A percentile compares a stretch with the other conserved stretches of the same genome.
These are phyloP conservation scores for Seminavis robusta DNA, from an alignment of 108 stramenopile species.

Conservation along the genomic window DNA sequence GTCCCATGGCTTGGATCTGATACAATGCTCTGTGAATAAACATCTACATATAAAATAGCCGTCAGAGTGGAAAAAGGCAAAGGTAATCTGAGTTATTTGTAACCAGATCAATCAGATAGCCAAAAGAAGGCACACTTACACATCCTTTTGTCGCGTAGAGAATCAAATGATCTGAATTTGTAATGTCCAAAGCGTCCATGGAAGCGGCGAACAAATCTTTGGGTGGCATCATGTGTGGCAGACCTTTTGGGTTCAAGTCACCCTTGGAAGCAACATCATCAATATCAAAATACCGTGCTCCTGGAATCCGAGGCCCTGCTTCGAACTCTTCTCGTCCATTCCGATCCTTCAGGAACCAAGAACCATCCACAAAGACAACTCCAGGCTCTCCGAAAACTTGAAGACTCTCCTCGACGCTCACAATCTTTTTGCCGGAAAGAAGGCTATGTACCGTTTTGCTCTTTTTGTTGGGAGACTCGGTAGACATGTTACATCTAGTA, in stretches of 20 bases:
- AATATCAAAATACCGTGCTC: constrained; percentile 61
- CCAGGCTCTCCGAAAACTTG: no score
- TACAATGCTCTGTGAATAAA: constrained; percentile 65
- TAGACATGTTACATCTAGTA: no score
- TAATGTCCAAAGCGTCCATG: constrained; percentile 70
- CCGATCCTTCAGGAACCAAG: constrained; percentile 35
- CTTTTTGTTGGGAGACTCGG: no score
- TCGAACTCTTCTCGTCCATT: constrained; percentile 49
- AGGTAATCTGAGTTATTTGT: neutral
- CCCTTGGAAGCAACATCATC: constrained; percentile 46
- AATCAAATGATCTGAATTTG: constrained; percentile 50
- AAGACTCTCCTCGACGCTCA: no score
- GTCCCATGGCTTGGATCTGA: constrained; percentile 69
- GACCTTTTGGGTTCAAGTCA: constrained; percentile 21
- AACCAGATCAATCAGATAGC: no score
- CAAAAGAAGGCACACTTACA: constrained; percentile 1
- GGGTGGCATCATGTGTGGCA: constrained; percentile 82
- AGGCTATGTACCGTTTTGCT: no score
- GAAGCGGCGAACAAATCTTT: constrained; percentile 43
- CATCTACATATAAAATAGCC: constrained; percentile 5
- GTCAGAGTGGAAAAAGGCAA: neutral
- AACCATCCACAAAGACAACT: constrained; percentile 47
- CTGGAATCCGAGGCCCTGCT: constrained; percentile 49
- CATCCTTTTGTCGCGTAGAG: constrained; percentile 62
- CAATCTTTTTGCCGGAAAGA: no score